Base-by-base conservation (phyloP, 495 filamentous ascomycete genomes). In the Aspergillus sparsus region DNA sequence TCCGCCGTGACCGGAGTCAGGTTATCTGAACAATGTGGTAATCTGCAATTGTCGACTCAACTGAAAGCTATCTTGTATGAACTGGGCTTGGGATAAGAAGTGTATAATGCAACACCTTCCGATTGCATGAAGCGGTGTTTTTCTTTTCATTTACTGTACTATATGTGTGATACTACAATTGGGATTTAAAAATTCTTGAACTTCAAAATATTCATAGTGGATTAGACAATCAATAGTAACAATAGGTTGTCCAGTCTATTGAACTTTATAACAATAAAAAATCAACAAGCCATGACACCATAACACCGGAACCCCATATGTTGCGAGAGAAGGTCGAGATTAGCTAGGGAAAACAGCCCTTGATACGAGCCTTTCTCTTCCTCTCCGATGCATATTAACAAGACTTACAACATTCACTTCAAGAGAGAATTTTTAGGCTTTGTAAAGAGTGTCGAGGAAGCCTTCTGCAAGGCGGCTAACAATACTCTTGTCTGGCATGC, bases 371-470 rank as follows among this genome's bases (percentile, higher is more conserved):
- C 9, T 9, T 42, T 13, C 27, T 21, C 18, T 45, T 39, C 33
- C 58, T 59, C 51, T 53, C 46, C 37, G 13, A 56, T 52, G 54
- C 49, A 27, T 64, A 61, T 62, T 49, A 53, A 63, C 37, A 68
- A 36, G 51, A 39, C 37, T 18, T 54, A 27, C 21, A 27, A 27
- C 54, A 54, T 18, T 57, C 44, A 21, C 9, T 34, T 31, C 53
- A 55, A 11, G 16, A 41, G 39, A 39, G 49, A 35, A 32, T 37
- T 42, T 64, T 79, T 79, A 96, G 44, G 91, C 91, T 80, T 98
- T 97, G 71, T 98, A 99, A 73, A 97, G 73, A 53, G 92, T 90
- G 80, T 99, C 93, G 66, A 99, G 81, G 77, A 98, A 99, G 31
- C 92, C 94, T 58, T 80, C 88, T 16, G 92, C 92, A 69, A 99